These are phyloP conservation scores for Curvularia verruculosa DNA, from an alignment of 2,329 filamentous ascomycete genomes.

Conservation along the genomic window DNA sequence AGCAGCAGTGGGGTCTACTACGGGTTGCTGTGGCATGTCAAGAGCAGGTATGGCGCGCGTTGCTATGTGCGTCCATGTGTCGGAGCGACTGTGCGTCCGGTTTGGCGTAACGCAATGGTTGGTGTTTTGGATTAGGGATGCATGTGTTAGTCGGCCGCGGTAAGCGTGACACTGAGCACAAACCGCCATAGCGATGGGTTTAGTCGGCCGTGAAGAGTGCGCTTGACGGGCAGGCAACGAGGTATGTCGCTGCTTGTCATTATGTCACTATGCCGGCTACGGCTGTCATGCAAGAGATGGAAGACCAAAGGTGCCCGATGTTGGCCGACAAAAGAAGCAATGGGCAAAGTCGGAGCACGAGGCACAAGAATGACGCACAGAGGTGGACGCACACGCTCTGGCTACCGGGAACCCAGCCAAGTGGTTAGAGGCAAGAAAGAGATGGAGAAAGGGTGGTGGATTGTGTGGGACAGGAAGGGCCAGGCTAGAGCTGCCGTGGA, in stretches of 20 bases:
- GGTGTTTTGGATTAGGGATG: slow-evolving; percentile 25
- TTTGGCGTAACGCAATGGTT: slow-evolving; percentile 30
- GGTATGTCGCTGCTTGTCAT: slow-evolving; percentile 23
- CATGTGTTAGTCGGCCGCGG: slow-evolving; percentile 31
- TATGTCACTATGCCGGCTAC: not conserved
- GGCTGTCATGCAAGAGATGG: slow-evolving; percentile 17
- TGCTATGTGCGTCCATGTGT: slow-evolving; percentile 9
- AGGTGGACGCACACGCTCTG: slow-evolving; percentile 4
- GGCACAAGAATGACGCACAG: slow-evolving; percentile 23
- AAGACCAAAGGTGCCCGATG: slow-evolving; percentile 22
- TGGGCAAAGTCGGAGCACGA: slow-evolving; percentile 5
- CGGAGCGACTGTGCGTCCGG: slow-evolving; percentile 16
- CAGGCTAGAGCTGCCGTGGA: slow-evolving; percentile 38
- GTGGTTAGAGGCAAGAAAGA: slow-evolving; percentile 29
- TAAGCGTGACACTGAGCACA: slow-evolving; percentile 37
- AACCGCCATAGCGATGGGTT: slow-evolving; percentile 19
- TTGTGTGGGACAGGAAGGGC: slow-evolving; percentile 15
- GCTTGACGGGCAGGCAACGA: not conserved
- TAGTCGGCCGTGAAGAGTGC: not conserved
- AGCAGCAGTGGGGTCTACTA: slow-evolving; percentile 1
- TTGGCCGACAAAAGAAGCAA: slow-evolving; percentile 16
- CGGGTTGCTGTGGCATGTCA: slow-evolving; percentile 14
- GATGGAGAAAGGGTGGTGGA: too few relatives aligned
- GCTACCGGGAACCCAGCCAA: slow-evolving; percentile 18
- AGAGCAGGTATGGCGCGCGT: slow-evolving; percentile 23